Base-by-base conservation (phyloP, 1,139 yeast genomes). In the Taphrina populina region DNA sequence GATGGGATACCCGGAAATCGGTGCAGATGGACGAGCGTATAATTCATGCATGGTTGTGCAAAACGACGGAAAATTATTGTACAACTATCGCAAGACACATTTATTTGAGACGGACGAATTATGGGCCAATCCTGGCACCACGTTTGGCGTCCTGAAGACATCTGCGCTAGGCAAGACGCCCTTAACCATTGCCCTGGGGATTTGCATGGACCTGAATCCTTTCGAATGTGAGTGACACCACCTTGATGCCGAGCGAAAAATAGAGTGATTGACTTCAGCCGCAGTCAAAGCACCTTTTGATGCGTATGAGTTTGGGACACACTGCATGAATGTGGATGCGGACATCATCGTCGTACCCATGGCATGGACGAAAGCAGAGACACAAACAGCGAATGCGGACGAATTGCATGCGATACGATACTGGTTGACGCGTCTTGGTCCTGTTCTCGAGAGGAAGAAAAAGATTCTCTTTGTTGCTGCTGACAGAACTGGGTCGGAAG, bases 201-300 rank as follows among this genome's bases (percentile, higher is more conserved):
- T 90, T n/a, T 90, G 96, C 67, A 90, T 88, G 97, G 97, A 88
- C 68, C 70, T 90, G 61, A 88, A 87, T 67, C 96, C 96, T 0
- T 84, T 86, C 67, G 77, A 84, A 66, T 90, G 88, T 67, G 74
- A 78, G n/a, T n/a, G n/a, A n/a, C n/a, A n/a, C n/a, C n/a, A n/a
- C n/a, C n/a, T n/a, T n/a, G 62, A n/a, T n/a, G n/a, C n/a, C n/a
- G n/a, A n/a, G n/a, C n/a, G n/a, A n/a, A n/a, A n/a, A n/a, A n/a
- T n/a, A n/a, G n/a, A n/a, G n/a, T n/a, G n/a, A n/a, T n/a, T n/a
- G n/a, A n/a, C n/a, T n/a, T n/a, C n/a, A 2, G 45, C 17, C 11
- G 21, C 19, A 40, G 45, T 43, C 27, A 26, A 30, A n/a, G 54
- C 95, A 0, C 88, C 95, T 1, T 88, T 86, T 69, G 74, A 77